These are phyloP conservation scores for Cystofilobasidium macerans DNA, from an alignment of 768 basidiomycete genomes.

Conservation along the genomic window DNA sequence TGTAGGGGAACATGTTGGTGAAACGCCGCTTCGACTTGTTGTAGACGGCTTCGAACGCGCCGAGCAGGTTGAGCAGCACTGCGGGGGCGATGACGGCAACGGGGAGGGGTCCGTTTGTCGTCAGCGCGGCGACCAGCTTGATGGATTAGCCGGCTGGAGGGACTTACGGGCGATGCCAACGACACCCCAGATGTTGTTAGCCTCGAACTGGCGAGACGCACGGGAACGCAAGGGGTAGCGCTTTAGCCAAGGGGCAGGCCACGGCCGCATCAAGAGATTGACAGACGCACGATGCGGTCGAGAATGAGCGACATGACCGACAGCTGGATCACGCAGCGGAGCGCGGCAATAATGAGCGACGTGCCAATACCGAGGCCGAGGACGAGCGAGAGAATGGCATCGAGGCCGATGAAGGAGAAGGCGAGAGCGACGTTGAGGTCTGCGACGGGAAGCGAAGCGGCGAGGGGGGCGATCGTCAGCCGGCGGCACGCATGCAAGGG, in stretches of 20 bases:
- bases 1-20: slow-evolving; percentile 59
- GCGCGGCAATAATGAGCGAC: slow-evolving; percentile 47
- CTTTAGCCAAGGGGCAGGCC: background rate
- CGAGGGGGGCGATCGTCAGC: background rate
- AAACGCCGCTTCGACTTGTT: slow-evolving; percentile 69
- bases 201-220: slow-evolving; percentile 59
- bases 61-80: slow-evolving; percentile 64
- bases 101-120: background rate
- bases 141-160: slow-evolving; percentile 4
- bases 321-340: slow-evolving; percentile 68
- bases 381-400: slow-evolving; percentile 53
- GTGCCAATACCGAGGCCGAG: slow-evolving; percentile 60
- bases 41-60: slow-evolving; percentile 53
- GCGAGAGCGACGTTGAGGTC: slow-evolving; percentile 59
- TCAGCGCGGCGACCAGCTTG: slow-evolving; percentile 23
- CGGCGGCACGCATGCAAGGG: background rate
- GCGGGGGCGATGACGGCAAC: background rate
- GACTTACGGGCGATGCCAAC: slow-evolving; percentile 57
- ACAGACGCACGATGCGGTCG: slow-evolving; percentile 8
- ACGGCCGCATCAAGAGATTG: background rate
- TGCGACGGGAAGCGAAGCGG: background rate
- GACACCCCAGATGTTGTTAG: slow-evolving; percentile 63
- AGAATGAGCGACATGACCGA: slow-evolving; percentile 45
- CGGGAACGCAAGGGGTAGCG: background rate
- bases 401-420: slow-evolving; percentile 62